Percentiles rank a stretch among this genome's conserved stretches.
Evolutionary conservation across 2,329 filamentous ascomycete genomes (phyloP).

Genomic region (Cladosporium velox): DNA sequence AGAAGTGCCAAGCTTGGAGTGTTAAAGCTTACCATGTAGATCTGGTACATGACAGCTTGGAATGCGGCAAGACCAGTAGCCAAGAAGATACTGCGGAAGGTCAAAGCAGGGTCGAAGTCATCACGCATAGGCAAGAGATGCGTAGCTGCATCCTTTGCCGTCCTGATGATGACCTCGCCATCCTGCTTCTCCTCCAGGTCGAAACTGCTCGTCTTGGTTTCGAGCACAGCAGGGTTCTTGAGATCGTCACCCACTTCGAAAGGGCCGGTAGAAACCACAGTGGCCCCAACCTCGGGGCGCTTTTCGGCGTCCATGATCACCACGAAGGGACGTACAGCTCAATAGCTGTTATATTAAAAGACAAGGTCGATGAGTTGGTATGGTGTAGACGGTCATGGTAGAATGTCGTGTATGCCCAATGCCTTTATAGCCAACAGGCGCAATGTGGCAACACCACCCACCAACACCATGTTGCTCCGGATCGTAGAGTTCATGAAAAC

Average conservation of each 20-base stretch:
- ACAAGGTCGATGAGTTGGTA: not conserved
- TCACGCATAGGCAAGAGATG: constrained; percentile 56
- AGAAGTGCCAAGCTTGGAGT: not conserved
- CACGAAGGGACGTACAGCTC: not conserved
- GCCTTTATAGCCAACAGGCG: not conserved
- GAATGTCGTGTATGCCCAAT: not conserved
- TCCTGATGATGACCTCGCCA: constrained; percentile 51
- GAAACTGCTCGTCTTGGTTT: not conserved
- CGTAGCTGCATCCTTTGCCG: constrained; percentile 53
- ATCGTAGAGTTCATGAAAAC: not conserved
- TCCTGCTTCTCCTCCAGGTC: constrained; percentile 2
- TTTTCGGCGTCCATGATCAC: constrained; percentile 1
- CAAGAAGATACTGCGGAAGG: constrained; percentile 56
- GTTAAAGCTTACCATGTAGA: constrained; percentile 50
- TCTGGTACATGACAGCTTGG: constrained; percentile 58
- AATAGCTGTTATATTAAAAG: not conserved
- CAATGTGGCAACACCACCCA: not conserved
- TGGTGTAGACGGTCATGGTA: not conserved
- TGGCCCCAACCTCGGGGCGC: not conserved
- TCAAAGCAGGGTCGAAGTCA: constrained; percentile 55
- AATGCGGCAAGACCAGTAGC: constrained; percentile 54
- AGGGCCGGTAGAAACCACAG: not conserved
- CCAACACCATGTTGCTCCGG: not conserved
- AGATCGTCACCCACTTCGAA: not conserved
- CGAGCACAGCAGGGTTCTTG: not conserved